Evolutionary conservation across 305 asterid genomes (phyloP).

Genomic region (Fraxinus paxiana): DNA sequence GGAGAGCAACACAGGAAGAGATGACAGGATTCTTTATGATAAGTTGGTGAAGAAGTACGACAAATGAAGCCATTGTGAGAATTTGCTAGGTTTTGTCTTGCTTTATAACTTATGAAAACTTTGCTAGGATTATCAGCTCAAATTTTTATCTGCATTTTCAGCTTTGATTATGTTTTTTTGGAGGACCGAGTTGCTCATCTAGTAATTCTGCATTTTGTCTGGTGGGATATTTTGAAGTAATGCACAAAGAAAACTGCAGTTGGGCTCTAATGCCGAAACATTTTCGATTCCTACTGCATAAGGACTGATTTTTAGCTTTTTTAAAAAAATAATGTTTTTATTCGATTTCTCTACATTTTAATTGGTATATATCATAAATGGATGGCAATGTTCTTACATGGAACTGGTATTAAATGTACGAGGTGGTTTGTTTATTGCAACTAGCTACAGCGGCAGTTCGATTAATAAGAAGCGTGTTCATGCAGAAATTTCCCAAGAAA

Average conservation of each 20-base stretch:
- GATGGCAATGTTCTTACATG: background rate
- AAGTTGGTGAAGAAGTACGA: slow-evolving; percentile 59
- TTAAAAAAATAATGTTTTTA: background rate
- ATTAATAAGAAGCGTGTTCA: background rate
- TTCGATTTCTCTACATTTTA: background rate
- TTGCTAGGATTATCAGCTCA: background rate
- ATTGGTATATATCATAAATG: background rate
- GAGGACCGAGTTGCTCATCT: background rate
- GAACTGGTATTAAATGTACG: background rate
- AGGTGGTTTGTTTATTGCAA: background rate
- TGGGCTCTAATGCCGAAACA: background rate
- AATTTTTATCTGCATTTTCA: background rate
- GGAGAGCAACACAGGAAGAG: slow-evolving; percentile 80
- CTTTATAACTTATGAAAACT: background rate
- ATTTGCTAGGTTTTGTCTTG: background rate
- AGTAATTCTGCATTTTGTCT: background rate
- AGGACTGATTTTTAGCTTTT: background rate
- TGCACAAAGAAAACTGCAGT: background rate
- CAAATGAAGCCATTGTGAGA: slow-evolving; percentile 6
- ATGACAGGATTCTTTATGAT: slow-evolving; percentile 73
- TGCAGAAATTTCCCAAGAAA: background rate
- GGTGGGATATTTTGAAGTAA: background rate
- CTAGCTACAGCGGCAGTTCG: background rate
- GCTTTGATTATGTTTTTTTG: background rate
- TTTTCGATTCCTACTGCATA: background rate